A percentile compares a stretch with the other conserved stretches of the same genome.
phyloP scores from a whole-genome alignment of 1,139 yeast species.

The Diutina neorugosa region DNA sequence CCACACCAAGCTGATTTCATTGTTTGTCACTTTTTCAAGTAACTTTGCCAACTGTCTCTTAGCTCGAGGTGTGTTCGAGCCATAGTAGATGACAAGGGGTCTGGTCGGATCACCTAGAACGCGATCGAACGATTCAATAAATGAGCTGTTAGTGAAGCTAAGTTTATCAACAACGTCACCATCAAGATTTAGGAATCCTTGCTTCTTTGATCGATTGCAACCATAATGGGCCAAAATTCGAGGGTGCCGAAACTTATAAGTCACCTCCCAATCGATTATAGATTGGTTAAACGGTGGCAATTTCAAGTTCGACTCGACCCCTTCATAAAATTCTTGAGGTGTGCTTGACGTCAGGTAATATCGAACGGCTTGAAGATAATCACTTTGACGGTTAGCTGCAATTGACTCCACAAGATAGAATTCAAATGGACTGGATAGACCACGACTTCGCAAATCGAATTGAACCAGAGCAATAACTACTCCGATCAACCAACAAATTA shows the following conservation, averaged over 20 bases:
- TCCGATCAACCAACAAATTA: not conserved
- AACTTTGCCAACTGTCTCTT: slow-evolving; percentile 42
- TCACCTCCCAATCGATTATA: not conserved
- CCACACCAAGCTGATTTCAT: slow-evolving; percentile 66
- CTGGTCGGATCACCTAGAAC: slow-evolving; percentile 34
- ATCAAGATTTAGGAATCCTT: slow-evolving; percentile 23
- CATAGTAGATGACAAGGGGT: slow-evolving; percentile 35
- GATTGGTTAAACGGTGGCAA: not conserved
- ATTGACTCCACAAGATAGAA: not conserved
- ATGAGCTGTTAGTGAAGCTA: slow-evolving; percentile 17
- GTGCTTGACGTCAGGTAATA: not conserved
- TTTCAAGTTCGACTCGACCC: not conserved
- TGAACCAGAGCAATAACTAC: not conserved
- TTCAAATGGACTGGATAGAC: not conserved
- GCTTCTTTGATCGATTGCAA: not conserved
- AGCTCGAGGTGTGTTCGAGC: slow-evolving; percentile 38
- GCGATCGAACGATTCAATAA: slow-evolving; percentile 39
- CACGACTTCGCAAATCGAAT: not conserved
- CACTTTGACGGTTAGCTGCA: not conserved
- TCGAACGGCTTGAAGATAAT: not conserved
- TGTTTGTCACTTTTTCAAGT: slow-evolving; percentile 45
- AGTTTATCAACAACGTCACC: slow-evolving; percentile 34
- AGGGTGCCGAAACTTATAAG: not conserved
- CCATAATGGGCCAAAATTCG: not conserved
- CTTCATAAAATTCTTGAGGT: not conserved